Base-by-base conservation (phyloP, 129 eudicot species). In the Silybum marianum region DNA sequence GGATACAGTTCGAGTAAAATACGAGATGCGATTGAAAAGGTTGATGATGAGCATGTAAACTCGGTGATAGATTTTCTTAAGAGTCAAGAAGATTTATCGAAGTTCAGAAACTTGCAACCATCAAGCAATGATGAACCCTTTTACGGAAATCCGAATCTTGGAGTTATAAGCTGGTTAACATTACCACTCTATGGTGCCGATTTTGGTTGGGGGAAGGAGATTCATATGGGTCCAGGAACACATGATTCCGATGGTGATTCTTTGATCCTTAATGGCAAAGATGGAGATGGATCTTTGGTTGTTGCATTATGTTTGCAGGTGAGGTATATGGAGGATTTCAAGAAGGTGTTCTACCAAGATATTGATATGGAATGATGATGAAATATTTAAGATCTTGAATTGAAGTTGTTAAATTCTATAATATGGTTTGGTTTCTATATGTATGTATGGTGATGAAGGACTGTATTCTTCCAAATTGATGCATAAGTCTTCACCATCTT, bases 141-240 rank as follows among this genome's bases (percentile, higher is more conserved):
- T 39, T 80, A 82, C 34, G 92, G 90, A 0, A 86, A 89, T 39
- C 91, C 91, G 18, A 88, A 88, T 75, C 25, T 88, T 5, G 84
- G 78, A n/a, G 91, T 88, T 23, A 83, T 82, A 72, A 92, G 95
- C 63, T 90, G 97, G 94, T 62, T 83, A 9, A 80, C 71, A 1
- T 48, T 92, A 3, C 91, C 91, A 3, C 38, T 85, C 1, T 80
- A 73, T 28, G 92, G 87, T 12, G 60, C 88, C 4, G 90, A 92
- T 85, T 90, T 92, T 58, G 97, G 97, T 8, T 92, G 94, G 92
- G 92, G 92, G 71, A 83, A 82, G 77, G 87, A 85, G 85, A 19
- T 80, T 13, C 79, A 82, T 79, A 76, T 80, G 87, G 79, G 85
- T 28, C 89, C 87, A 39, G 87, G 87, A 84, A 79, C 84, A 54